Evolutionary conservation across 495 filamentous ascomycete species (phyloP), one percentile per base, ranked within the genome.

Genomic region (Amorphotheca resinae): DNA sequence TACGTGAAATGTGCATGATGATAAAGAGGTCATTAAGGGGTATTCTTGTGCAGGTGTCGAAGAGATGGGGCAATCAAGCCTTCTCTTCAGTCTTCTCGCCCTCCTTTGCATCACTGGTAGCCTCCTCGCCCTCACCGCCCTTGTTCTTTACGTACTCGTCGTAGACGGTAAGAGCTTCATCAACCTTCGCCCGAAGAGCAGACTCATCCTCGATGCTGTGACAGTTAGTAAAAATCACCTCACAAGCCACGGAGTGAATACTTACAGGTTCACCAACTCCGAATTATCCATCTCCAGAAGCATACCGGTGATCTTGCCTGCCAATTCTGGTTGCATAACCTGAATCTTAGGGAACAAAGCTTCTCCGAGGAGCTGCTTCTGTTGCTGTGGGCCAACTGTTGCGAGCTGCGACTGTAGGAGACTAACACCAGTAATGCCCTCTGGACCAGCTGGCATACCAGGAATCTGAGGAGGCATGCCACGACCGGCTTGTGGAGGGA

Each of bases 271-370:
- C 56, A 99, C 66, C 49, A 99, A 66, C 70, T 99, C 91, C 35
- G 68, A 50, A 60, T 95, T 95, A 49, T 95, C 91, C 91, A 99
- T 99, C 74, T 99, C 91, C 53, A 99, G 60, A 55, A 99, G 77
- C 91, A 99, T 99, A 64, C 91, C 91, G 46, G 91, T 99, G 58
- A 99, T 95, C 80, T 99, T 99, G 53, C 91, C 91, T 50, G 91
- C 91, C 47, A 99, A 70, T 50, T 93, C 85, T 33, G 87, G 87
- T 72, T 96, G 87, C 64, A 91, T 76, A 41, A 72, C 74, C 61
- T 86, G 78, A 57, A 99, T 95, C 80, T 95, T 96, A 50, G 91
- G 91, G 73, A 95, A 99, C 40, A 99, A 77, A 42, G 83, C 81
- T 68, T 99, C 91, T 54, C 91, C 91, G 41, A 99, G 76, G 66